These are phyloP conservation scores for Ascochyta fabae DNA, from an alignment of 2,329 filamentous ascomycete genomes.

Conservation along the genomic window DNA sequence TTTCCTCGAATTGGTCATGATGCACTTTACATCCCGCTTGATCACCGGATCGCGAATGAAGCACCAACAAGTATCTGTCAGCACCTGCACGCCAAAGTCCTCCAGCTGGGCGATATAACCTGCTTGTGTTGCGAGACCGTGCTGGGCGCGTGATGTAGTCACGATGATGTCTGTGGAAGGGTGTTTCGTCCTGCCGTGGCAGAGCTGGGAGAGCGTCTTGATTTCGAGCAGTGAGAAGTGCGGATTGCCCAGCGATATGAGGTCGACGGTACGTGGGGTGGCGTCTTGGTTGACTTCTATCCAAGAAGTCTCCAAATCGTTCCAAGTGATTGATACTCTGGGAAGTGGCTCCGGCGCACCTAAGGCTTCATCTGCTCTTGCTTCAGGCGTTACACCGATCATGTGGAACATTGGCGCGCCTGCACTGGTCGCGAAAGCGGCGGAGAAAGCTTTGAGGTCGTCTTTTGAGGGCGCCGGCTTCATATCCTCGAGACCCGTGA, in stretches of 20 bases:
- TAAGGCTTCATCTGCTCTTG: constrained; percentile 10
- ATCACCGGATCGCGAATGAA: constrained; percentile 54
- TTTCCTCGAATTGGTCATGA: constrained; percentile 57
- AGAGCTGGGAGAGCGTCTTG: constrained; percentile 39
- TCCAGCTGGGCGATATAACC: constrained; percentile 43
- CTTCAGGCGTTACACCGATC: constrained; percentile 50
- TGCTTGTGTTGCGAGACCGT: constrained; percentile 28
- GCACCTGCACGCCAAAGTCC: constrained; percentile 48
- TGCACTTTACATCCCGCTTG: constrained; percentile 26
- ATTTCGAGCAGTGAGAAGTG: constrained; percentile 54
- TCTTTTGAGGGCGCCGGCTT: constrained; percentile 20
- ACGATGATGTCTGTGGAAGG: constrained; percentile 4
- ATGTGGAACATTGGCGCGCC: constrained; percentile 57
- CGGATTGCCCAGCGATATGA: constrained; percentile 56
- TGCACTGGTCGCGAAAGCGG: constrained; percentile 54
- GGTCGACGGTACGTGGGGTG: constrained; percentile 32
- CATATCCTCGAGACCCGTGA: constrained; percentile 44
- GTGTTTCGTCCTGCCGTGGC: constrained; percentile 29
- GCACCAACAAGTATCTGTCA: constrained; percentile 59
- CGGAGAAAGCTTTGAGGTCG: constrained; percentile 54
- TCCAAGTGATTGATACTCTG: neutral
- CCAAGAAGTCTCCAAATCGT: neutral
- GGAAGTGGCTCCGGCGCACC: neutral
- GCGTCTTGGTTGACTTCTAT: neutral
- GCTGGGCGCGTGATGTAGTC: constrained; percentile 25